These are phyloP conservation scores for Sporothrix phasma DNA, from an alignment of 2,329 filamentous ascomycete species.

Conservation along the genomic window DNA sequence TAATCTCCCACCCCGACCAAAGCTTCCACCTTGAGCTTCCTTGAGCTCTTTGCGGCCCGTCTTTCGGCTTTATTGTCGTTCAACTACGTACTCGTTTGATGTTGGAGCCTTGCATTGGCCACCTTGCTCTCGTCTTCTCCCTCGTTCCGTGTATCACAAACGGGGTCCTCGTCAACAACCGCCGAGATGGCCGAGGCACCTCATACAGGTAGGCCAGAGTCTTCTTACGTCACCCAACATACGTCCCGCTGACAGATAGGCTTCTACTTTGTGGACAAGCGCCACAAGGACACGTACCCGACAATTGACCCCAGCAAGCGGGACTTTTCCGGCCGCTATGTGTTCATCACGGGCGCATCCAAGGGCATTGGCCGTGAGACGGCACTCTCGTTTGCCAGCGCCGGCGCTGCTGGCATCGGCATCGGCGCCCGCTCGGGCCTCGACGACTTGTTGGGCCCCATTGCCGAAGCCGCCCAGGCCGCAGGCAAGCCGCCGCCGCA, in stretches of 20 bases:
- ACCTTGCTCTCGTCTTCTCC: too few relatives aligned
- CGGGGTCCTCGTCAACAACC: background rate
- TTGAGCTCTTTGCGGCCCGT: too few relatives aligned
- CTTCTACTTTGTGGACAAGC: constrained; percentile 16
- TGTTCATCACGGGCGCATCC: constrained; percentile 23
- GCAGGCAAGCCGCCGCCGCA: constrained; percentile 23
- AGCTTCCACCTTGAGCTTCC: too few relatives aligned
- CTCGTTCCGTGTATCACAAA: background rate
- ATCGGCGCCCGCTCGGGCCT: constrained; percentile 43
- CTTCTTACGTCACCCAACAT: too few relatives aligned
- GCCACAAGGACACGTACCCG: constrained; percentile 26
- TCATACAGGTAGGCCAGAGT: constrained; percentile 2
- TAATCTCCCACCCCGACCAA: too few relatives aligned
- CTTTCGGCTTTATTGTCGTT: too few relatives aligned
- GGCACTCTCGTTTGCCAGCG: constrained; percentile 37
- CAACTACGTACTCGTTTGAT: too few relatives aligned
- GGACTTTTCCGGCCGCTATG: constrained; percentile 20
- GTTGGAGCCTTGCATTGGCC: too few relatives aligned
- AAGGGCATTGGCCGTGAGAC: constrained; percentile 22
- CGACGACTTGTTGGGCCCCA: constrained; percentile 28
- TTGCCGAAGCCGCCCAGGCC: constrained; percentile 27
- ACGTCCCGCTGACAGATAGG: constrained; percentile 6
- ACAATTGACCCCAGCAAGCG: constrained; percentile 19
- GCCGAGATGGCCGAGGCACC: background rate
- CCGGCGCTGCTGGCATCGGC: constrained; percentile 38